Conservation (phyloP, 805 yeast genomes). For the Cyberlindnera maritima region DNA sequence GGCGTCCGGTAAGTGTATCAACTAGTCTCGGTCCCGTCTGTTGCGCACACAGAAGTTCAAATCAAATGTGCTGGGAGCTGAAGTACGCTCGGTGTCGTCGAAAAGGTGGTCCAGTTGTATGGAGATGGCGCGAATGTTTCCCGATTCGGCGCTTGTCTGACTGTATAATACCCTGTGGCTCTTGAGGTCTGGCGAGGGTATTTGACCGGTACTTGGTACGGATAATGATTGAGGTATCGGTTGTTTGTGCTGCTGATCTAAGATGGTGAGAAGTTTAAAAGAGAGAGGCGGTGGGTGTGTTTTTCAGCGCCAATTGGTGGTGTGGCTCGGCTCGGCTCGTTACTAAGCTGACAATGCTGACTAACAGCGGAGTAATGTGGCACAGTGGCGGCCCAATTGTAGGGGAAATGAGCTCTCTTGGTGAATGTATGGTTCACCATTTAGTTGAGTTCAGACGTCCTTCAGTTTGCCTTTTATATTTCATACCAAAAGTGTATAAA, state of each 20-base stretch:
- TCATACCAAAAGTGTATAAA: no score
- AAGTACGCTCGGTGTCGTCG: background rate
- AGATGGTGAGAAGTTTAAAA: background rate
- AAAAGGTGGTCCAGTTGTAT: background rate
- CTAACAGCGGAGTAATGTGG: background rate
- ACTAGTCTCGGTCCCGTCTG: no score
- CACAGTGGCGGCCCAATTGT: background rate
- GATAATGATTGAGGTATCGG: no score
- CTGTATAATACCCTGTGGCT: no score
- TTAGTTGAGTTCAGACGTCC: no score
- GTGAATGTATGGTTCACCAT: no score
- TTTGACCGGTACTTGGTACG: no score
- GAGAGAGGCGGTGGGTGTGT: background rate
- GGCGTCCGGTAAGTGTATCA: background rate
- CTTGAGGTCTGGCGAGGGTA: no score
- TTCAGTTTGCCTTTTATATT: no score
- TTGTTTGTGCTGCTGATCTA: background rate
- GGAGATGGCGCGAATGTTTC: conserved; percentile 11
- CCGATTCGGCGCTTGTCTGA: conserved; percentile 1
- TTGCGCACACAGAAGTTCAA: background rate
- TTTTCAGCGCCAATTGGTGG: background rate
- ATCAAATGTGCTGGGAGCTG: background rate
- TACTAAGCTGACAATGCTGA: conserved; percentile 4
- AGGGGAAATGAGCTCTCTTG: no score
- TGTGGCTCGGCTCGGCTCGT: conserved; percentile 2